These are phyloP conservation scores for Cryptococcus maquisensis DNA, from an alignment of 1,284 basidiomycete genomes.

Conservation along the genomic window DNA sequence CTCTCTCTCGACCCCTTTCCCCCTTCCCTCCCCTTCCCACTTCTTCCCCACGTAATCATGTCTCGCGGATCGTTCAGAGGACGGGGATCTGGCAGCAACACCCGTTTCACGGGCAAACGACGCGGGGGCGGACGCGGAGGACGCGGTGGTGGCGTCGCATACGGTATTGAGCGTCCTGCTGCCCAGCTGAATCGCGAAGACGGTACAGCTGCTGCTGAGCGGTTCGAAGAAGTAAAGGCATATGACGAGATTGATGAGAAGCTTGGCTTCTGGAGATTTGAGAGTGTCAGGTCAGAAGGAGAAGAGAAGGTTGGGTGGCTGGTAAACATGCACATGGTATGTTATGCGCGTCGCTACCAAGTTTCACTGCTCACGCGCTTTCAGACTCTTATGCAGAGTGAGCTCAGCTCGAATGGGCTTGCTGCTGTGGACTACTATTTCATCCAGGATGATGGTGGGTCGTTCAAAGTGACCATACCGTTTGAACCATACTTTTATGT, in stretches of 20 bases:
- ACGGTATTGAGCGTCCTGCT: conserved; percentile 40
- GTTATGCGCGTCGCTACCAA: conserved; percentile 35
- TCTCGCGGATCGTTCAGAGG: conserved; percentile 12
- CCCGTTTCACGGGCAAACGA: conserved; percentile 44
- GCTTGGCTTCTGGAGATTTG: conserved; percentile 76
- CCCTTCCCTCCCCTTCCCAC: neutral
- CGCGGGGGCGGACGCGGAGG: conserved; percentile 8
- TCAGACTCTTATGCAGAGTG: conserved; percentile 78
- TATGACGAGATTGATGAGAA: conserved; percentile 89
- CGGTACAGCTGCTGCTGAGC: conserved; percentile 73
- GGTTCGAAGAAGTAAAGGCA: conserved; percentile 70
- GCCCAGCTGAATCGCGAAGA: conserved; percentile 64
- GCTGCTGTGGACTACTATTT: conserved; percentile 97
- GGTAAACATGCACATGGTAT: conserved; percentile 95
- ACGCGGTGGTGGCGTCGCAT: conserved; percentile 23
- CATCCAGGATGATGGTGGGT: conserved; percentile 90
- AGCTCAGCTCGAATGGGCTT: conserved; percentile 71
- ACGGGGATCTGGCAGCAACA: conserved; percentile 44
- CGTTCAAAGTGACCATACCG: conserved; percentile 90
- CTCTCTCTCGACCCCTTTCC: neutral
- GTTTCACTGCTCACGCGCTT: neutral
- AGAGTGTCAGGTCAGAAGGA: conserved; percentile 58
- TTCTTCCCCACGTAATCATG: conserved; percentile 7
- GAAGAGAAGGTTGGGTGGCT: conserved; percentile 79
- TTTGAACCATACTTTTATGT: conserved; percentile 96